Evolutionary conservation across 2,329 filamentous ascomycete genomes (phyloP).

Genomic region (Monosporascus sp.): DNA sequence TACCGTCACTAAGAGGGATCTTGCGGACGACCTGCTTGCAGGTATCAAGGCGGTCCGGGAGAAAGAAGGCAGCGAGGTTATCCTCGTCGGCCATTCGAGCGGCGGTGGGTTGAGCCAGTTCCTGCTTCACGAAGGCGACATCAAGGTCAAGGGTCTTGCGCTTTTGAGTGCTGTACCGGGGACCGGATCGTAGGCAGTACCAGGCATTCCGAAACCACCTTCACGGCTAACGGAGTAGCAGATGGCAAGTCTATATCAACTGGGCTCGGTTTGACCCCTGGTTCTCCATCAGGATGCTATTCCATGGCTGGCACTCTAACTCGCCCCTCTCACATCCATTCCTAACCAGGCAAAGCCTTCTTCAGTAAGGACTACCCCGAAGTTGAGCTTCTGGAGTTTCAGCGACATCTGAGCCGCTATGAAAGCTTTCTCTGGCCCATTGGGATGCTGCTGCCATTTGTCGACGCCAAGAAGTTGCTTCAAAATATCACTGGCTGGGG

Average conservation of each 20-base stretch:
- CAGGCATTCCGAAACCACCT: neutral
- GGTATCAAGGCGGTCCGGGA: constrained; percentile 33
- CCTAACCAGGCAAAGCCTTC: constrained; percentile 44
- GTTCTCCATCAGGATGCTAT: constrained; percentile 39
- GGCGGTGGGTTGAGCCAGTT: constrained; percentile 47
- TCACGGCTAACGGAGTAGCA: constrained; percentile 11
- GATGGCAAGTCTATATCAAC: constrained; percentile 36
- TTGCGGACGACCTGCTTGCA: constrained; percentile 39
- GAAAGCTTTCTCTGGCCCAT: constrained; percentile 48
- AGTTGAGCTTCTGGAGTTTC: constrained; percentile 35
- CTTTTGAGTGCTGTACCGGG: constrained; percentile 42
- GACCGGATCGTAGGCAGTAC: constrained; percentile 38
- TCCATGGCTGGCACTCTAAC: constrained; percentile 43
- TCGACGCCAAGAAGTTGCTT: constrained; percentile 34
- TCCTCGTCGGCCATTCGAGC: constrained; percentile 46
- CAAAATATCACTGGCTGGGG: constrained; percentile 26
- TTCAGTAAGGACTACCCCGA: constrained; percentile 40
- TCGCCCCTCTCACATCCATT: constrained; percentile 45
- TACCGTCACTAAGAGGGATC: constrained; percentile 33
- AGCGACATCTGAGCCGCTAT: constrained; percentile 38
- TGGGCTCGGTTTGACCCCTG: constrained; percentile 42
- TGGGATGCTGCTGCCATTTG: constrained; percentile 40
- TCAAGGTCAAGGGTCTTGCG: constrained; percentile 37
- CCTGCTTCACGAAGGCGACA: constrained; percentile 34
- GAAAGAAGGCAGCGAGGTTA: constrained; percentile 26